A percentile compares a stretch with the other conserved stretches of the same genome.
Conservation (phyloP, 164 flowering plant species). For the Umbilicus rupestris region DNA sequence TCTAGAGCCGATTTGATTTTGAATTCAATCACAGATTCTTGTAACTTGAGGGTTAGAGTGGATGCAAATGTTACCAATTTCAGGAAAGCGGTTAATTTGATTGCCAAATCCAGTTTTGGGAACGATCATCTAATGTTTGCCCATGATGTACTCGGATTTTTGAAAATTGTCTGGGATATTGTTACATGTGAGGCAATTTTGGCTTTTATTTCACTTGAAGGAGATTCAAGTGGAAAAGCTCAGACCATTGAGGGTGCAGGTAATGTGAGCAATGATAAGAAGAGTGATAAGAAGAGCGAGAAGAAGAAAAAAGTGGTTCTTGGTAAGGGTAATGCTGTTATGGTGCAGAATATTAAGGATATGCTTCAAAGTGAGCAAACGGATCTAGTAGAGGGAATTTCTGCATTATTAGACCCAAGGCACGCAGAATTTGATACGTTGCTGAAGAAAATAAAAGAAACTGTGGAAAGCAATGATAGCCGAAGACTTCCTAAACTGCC, state of each 20-base stretch:
- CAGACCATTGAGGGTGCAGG: conserved; percentile 20
- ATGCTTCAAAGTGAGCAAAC: conserved; percentile 23
- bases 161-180: conserved; percentile 30
- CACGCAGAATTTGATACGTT: conserved; percentile 34
- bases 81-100: not conserved
- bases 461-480: conserved; percentile 9
- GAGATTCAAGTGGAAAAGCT: conserved; percentile 23
- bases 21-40: conserved; percentile 18
- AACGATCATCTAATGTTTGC: not conserved
- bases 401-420: conserved; percentile 46
- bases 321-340: conserved; percentile 4
- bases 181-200: conserved; percentile 62
- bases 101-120: conserved; percentile 16
- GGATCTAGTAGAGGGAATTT: conserved; percentile 22
- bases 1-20: conserved; percentile 27
- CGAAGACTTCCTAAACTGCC: conserved; percentile 10
- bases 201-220: conserved; percentile 46
- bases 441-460: conserved; percentile 38
- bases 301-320: conserved; percentile 26
- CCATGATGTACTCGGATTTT: not conserved
- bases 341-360: conserved; percentile 49
- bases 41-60: conserved; percentile 9
- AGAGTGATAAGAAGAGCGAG: conserved; percentile 55
- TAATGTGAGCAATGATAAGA: conserved; percentile 26
- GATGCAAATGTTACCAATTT: not conserved